Percentiles rank a stretch among this genome's conserved stretches.
Evolutionary conservation across 106 monocot species (phyloP).

Genomic region (Dendrobium catenatum): DNA sequence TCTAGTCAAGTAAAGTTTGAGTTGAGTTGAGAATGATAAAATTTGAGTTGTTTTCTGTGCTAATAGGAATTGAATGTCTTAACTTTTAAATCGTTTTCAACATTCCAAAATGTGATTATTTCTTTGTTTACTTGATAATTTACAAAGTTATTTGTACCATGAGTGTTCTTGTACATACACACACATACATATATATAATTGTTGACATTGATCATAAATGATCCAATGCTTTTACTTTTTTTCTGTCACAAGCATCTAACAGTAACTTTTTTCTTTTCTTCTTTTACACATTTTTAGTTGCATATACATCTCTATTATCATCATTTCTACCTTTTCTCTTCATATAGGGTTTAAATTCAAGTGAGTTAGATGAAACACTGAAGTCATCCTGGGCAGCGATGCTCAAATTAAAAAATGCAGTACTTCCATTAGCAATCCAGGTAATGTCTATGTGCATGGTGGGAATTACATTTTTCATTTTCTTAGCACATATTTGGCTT

Average conservation of each 20-base stretch:
- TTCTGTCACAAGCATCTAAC: not conserved
- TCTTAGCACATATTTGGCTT: not conserved
- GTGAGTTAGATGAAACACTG: conserved; percentile 45
- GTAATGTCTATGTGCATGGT: conserved; percentile 25
- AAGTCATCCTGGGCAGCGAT: conserved; percentile 72
- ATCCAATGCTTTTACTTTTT: not conserved
- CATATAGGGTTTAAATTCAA: conserved; percentile 63
- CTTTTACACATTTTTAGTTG: not conserved
- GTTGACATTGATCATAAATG: not conserved
- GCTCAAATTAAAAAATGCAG: conserved; percentile 68
- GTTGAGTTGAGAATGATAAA: too few relatives aligned
- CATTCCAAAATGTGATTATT: too few relatives aligned
- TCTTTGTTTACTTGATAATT: too few relatives aligned
- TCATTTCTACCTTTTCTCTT: not conserved
- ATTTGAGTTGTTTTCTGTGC: not conserved
- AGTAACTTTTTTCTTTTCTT: not conserved
- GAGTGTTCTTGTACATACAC: too few relatives aligned
- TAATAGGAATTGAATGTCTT: too few relatives aligned
- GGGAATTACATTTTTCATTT: not conserved
- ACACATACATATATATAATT: not conserved
- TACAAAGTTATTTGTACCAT: too few relatives aligned
- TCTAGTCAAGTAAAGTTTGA: too few relatives aligned
- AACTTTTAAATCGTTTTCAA: too few relatives aligned
- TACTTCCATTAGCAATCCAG: conserved; percentile 64
- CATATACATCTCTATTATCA: not conserved